Conservation (phyloP, 164 flowering plant genomes). For the Tetracentron sinense region DNA sequence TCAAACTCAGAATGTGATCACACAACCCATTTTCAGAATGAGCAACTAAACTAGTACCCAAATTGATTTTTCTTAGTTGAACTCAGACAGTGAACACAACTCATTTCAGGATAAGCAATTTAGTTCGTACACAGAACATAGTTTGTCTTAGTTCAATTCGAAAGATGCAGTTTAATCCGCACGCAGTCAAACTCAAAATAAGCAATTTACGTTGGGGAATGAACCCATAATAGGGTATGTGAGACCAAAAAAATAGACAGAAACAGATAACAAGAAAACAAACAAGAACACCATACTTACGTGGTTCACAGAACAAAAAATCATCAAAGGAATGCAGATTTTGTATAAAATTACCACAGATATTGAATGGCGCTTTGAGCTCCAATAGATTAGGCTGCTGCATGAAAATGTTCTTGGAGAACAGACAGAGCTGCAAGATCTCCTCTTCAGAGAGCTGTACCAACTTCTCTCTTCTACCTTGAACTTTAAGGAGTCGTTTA, state of each 20-base stretch:
- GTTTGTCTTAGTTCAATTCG: too few species aligned
- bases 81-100: not conserved
- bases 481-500: conserved; percentile 51
- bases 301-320: conserved; percentile 3
- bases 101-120: not conserved
- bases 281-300: too few species aligned
- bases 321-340: not conserved
- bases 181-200: too few species aligned
- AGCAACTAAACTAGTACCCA: not conserved
- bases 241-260: too few species aligned
- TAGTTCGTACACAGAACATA: conserved; percentile 3
- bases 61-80: not conserved
- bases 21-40: not conserved
- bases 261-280: too few species aligned
- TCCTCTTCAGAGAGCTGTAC: conserved; percentile 73
- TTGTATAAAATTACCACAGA: conserved; percentile 48
- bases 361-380: conserved; percentile 82
- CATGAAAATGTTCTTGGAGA: conserved; percentile 61
- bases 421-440: conserved; percentile 61
- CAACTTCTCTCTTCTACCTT: conserved; percentile 61
- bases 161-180: too few species aligned
- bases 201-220: too few species aligned
- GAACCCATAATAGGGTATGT: too few species aligned
- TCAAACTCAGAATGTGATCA: not conserved
- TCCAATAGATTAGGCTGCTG: conserved; percentile 72